Base-by-base conservation (phyloP, 257 asterid genomes). In the Agastache rugosa region DNA sequence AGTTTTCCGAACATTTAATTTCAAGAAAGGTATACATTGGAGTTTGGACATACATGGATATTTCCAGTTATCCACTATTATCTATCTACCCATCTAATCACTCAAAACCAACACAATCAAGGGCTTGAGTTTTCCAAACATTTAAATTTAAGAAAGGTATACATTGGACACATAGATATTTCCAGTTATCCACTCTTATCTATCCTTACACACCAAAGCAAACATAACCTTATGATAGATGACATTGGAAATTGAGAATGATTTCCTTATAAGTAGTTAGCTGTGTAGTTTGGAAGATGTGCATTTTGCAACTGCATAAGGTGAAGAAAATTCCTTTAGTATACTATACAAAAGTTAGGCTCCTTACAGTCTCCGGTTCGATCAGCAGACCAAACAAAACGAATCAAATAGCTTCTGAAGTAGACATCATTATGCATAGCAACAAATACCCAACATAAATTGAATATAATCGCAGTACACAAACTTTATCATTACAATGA, bases 401-500 rank as follows among this genome's bases (percentile, higher is more conserved):
- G 11, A 39, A 19, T 9, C 9, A 39, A 23, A 15, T 19, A 41
- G 11, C 45, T 48, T 59, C 65, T n/a, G 11, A 39, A 19, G 64
- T 16, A 45, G 53, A 60, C 34, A 29, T 44, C 15, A 47, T 31
- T 29, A 47, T 61, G 47, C 27, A 55, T 11, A 8, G n/a, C 45
- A n/a, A 27, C 48, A 27, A 45, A 44, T 59, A 59, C 69, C 29
- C 76, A 59, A 71, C 17, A 45, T 42, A 65, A 22, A 22, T 64
- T 11, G 74, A 75, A 50, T 51, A 22, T 14, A 16, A 37, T 4
- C 19, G 45, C 69, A 65, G 17, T 8, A n/a, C 11, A 55, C 54
- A 48, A 61, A 66, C 53, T 58, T 48, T 0, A 16, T 12, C 5
- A 17, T 19, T 1, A n/a, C 48, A 15, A 23, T 50, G 31, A 61